Base-by-base conservation (phyloP, 495 filamentous ascomycete genomes). In the Aspergillus bridgeri region DNA sequence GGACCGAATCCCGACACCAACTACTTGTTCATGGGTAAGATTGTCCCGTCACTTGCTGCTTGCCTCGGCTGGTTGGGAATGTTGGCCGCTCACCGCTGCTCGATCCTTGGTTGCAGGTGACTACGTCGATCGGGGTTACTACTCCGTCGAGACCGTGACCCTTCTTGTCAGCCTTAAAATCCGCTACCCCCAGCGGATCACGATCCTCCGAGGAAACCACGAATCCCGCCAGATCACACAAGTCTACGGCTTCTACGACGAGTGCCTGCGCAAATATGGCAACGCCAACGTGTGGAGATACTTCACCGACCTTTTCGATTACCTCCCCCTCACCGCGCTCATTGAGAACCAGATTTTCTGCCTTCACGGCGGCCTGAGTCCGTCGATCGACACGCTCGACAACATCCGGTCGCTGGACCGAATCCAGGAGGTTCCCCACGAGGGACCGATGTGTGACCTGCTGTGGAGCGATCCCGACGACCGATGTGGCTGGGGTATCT, bases 291-390 rank as follows among this genome's bases (percentile, higher is more conserved):
- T 98, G 62, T 98, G 94, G 94, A 97, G 96, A 82, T 97, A 89
- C 79, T 98, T 98, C 75, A 98, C 94, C 65, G 94, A 98, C 71
- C 86, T 98, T 33, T 98, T 98, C 80, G 94, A 98, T 78, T 98
- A 92, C 77, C 91, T 98, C 43, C 94, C 94, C 61, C 87, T 98
- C 69, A 98, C 94, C 60, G 94, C 94, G 58, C 84, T 98, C 60
- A 98, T 98, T 78, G 93, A 98, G 77, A 97, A 96, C 77, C 94
- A 98, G 81, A 98, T 98, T 74, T 98, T 98, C 85, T 98, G 94
- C 78, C 86, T 98, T 52, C 94, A 98, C 77, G 94, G 94, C 65
- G 94, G 94, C 59, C 82, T 98, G 54, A 95, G 90, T 53, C 94
- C 94, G 29, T 94, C 89, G 69, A 98, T 98, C 66, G 94, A 98